Conservation (phyloP, 345 rosid species). For the Cochlearia excelsa region DNA sequence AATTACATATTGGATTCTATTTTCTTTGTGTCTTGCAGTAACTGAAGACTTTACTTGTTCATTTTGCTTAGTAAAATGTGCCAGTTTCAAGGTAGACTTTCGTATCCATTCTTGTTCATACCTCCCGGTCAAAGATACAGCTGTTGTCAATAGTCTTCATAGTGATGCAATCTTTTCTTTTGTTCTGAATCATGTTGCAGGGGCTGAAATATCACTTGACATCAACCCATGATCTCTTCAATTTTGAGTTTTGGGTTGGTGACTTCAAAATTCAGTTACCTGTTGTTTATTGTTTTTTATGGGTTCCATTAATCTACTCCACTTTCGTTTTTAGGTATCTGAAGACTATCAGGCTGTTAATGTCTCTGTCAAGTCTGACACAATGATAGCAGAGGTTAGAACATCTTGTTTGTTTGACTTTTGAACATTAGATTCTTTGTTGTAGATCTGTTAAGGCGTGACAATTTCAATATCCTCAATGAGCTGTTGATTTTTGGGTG, state of each 20-base stretch:
- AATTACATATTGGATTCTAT: constrained; percentile 14
- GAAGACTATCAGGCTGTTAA: constrained; percentile 95
- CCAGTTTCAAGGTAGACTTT: constrained; percentile 77
- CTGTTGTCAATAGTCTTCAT: constrained; percentile 23
- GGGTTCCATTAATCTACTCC: constrained; percentile 30
- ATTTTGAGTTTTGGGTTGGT: constrained; percentile 99
- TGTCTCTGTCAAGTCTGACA: constrained; percentile 74
- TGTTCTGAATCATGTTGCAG: constrained; percentile 39
- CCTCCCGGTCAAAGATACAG: constrained; percentile 28
- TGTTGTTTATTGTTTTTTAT: constrained; percentile 25
- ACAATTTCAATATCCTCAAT: constrained; percentile 5
- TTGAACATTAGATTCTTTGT: constrained; percentile 17
- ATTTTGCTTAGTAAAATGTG: constrained; percentile 93
- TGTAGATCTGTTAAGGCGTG: constrained; percentile 12
- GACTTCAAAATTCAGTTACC: constrained; percentile 49
- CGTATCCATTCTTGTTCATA: constrained; percentile 17
- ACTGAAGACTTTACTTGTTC: constrained; percentile 99
- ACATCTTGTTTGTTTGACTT: constrained; percentile 24
- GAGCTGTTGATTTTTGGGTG: constrained; percentile 17
- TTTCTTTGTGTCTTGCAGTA: constrained; percentile 54
- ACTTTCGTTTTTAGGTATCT: constrained; percentile 52
- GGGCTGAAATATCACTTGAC: constrained; percentile 86
- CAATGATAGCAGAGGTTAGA: constrained; percentile 77
- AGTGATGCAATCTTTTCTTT: constrained; percentile 22
- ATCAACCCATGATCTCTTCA: constrained; percentile 86